Conservation (phyloP, 495 filamentous ascomycete species). For the Pseudotulostoma volvatum region DNA sequence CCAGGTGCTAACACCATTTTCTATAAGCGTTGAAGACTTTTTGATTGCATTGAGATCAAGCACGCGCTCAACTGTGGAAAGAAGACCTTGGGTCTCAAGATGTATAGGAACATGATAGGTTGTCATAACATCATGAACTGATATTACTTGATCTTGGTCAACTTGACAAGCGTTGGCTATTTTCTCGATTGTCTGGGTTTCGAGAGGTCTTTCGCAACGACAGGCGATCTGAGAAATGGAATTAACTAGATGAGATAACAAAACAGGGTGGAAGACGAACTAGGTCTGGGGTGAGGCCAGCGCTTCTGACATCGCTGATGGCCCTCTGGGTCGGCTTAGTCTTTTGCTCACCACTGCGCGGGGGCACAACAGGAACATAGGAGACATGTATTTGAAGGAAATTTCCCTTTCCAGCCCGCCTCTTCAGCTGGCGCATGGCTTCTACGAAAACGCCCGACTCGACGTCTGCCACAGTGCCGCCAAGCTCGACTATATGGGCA, state of each 20-base stretch:
- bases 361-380: constrained; percentile 48
- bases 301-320: constrained; percentile 62
- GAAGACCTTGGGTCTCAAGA: constrained; percentile 61
- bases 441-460: constrained; percentile 84
- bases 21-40: constrained; percentile 28
- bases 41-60: constrained; percentile 32
- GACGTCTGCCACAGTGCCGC: constrained; percentile 78
- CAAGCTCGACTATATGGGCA: constrained; percentile 18
- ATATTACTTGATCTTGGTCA: constrained; percentile 62
- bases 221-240: constrained; percentile 54
- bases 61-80: constrained; percentile 40
- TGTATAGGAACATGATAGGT: constrained; percentile 89
- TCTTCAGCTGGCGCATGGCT: constrained; percentile 60
- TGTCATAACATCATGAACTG: constrained; percentile 68
- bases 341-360: constrained; percentile 63
- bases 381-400: constrained; percentile 79
- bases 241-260: constrained; percentile 2
- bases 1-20: constrained; percentile 50
- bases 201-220: constrained; percentile 61
- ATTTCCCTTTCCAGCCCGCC: constrained; percentile 57
- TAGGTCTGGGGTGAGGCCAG: constrained; percentile 74
- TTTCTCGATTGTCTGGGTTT: constrained; percentile 63
- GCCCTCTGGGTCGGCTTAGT: constrained; percentile 92
- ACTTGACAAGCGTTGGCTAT: constrained; percentile 79
- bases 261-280: constrained; percentile 19